Evolutionary conservation across 768 basidiomycete genomes (phyloP).

Genomic region (Hydnomerulius pinastri): DNA sequence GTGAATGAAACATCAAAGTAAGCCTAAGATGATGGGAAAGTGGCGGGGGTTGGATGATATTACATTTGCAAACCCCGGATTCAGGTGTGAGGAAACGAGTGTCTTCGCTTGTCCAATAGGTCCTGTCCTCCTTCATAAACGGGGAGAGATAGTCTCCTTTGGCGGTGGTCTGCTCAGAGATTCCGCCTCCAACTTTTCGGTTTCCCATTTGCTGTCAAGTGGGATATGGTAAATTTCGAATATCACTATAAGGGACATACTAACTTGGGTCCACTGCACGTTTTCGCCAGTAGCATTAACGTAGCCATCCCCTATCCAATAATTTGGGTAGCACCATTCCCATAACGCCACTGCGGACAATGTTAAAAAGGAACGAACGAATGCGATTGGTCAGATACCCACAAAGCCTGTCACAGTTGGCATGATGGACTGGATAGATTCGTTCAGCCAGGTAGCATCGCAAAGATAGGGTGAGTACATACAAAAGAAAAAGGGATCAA

Average conservation of each 20-base stretch:
- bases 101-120: conserved; percentile 26
- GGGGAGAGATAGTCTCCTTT: conserved; percentile 19
- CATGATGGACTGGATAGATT: conserved; percentile 23
- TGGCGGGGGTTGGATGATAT: background rate
- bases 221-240: background rate
- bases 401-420: conserved; percentile 26
- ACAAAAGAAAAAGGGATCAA: conserved; percentile 30
- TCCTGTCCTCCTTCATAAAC: conserved; percentile 23
- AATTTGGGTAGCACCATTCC: conserved; percentile 31
- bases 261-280: conserved; percentile 26
- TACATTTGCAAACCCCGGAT: conserved; percentile 27
- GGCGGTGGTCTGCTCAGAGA: conserved; percentile 19
- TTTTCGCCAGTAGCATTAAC: conserved; percentile 3
- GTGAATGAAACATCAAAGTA: background rate
- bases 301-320: conserved; percentile 31
- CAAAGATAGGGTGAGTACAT: background rate
- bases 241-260: background rate
- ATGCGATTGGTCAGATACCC: conserved; percentile 2
- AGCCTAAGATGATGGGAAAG: background rate
- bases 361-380: too few relatives aligned
- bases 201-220: too few relatives aligned
- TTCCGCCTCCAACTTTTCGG: conserved; percentile 28
- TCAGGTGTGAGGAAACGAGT: conserved; percentile 22
- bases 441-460: background rate
- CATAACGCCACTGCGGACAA: conserved; percentile 26